These are phyloP conservation scores for Metahyphopichia silvanorum DNA, from an alignment of 805 yeast species.

Conservation along the genomic window DNA sequence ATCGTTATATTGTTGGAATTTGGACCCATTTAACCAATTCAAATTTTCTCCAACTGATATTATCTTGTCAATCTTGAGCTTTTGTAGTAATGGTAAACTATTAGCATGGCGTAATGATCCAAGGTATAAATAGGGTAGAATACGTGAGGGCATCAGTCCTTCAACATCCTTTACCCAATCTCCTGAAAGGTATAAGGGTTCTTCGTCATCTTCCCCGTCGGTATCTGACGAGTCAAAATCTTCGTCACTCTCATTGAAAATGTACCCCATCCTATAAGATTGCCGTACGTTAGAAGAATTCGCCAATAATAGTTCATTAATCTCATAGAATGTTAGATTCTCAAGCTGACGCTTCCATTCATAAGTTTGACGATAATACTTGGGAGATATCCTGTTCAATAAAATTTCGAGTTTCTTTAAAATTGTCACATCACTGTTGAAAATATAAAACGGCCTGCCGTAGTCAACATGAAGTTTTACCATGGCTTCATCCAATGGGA, in stretches of 20 bases:
- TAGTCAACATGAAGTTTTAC: constrained; percentile 57
- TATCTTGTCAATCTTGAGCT: constrained; percentile 67
- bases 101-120: constrained; percentile 86
- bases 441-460: constrained; percentile 81
- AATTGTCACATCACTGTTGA: constrained; percentile 69
- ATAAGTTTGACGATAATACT: constrained; percentile 7
- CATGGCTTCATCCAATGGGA: constrained; percentile 62
- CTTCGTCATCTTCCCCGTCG: constrained; percentile 10
- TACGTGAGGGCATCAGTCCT: constrained; percentile 81
- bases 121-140: constrained; percentile 77
- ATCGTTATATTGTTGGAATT: constrained; percentile 22
- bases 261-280: constrained; percentile 22
- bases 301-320: constrained; percentile 32
- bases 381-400: constrained; percentile 60
- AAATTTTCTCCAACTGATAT: constrained; percentile 84
- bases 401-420: constrained; percentile 63
- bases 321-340: constrained; percentile 22
- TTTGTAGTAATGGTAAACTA: constrained; percentile 56
- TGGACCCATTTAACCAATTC: constrained; percentile 52
- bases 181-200: background rate
- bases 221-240: constrained; percentile 13
- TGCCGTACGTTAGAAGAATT: constrained; percentile 7
- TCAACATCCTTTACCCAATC: constrained; percentile 41
- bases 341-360: constrained; percentile 30
- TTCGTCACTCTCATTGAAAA: constrained; percentile 21